phyloP scores from a whole-genome alignment of 2,329 filamentous ascomycete species.

The Aspergillus hortae region DNA sequence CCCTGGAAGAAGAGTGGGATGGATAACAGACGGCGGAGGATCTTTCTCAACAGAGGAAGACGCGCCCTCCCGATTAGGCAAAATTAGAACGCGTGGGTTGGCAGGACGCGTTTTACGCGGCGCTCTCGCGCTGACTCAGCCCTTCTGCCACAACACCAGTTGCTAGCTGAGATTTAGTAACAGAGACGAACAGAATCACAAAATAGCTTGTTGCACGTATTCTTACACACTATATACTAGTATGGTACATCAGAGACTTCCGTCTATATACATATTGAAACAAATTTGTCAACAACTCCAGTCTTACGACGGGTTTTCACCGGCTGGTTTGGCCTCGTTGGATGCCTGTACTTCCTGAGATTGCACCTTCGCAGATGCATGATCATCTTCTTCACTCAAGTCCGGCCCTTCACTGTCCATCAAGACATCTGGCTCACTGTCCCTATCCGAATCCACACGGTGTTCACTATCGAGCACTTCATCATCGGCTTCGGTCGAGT shows the following conservation, averaged over 20 bases:
- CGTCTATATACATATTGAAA: slow-evolving; percentile 5
- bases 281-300: not conserved
- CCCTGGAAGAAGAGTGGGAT: slow-evolving; percentile 16
- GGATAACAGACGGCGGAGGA: slow-evolving; percentile 12
- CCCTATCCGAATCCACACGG: not conserved
- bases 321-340: no score
- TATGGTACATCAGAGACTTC: slow-evolving; percentile 7
- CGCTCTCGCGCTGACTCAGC: slow-evolving; percentile 14
- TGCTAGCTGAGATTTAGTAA: not conserved
- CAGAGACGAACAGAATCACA: not conserved
- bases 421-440: not conserved
- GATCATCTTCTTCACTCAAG: not conserved
- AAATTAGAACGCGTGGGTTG: slow-evolving; percentile 30
- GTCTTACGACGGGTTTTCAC: no score
- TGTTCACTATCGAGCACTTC: slow-evolving; percentile 16
- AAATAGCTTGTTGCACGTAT: slow-evolving; percentile 4
- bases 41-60: slow-evolving; percentile 16
- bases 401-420: not conserved
- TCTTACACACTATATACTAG: slow-evolving; percentile 1
- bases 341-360: not conserved
- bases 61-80: slow-evolving; percentile 30
- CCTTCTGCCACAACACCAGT: not conserved
- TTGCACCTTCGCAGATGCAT: not conserved
- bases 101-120: slow-evolving; percentile 9
- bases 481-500: slow-evolving; percentile 15